phyloP scores from a whole-genome alignment of 441 rosid species.

The Gossypium laxum region DNA sequence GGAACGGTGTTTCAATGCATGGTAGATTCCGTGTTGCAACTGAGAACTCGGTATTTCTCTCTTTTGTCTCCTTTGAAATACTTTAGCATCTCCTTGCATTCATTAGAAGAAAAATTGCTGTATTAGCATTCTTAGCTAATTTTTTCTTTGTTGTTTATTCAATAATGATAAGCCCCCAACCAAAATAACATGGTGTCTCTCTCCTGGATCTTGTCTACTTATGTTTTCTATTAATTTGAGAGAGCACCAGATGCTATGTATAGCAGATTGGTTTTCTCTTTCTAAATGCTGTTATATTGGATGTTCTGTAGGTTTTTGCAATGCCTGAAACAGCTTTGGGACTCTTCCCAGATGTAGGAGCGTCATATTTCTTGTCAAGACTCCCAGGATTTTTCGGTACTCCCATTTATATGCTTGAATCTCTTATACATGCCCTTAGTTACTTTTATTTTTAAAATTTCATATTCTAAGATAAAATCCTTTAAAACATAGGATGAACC shows the following conservation, averaged over 20 bases:
- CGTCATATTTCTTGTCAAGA: slow-evolving; percentile 79
- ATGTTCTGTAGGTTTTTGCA: slow-evolving; percentile 53
- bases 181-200: background rate
- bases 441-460: background rate
- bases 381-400: slow-evolving; percentile 89
- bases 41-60: slow-evolving; percentile 61
- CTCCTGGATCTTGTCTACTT: background rate
- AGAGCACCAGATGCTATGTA: background rate
- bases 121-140: background rate
- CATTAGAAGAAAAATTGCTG: background rate
- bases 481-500: background rate
- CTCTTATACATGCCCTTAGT: background rate
- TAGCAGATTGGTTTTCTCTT: background rate
- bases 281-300: background rate
- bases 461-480: background rate
- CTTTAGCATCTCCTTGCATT: background rate
- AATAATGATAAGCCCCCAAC: background rate
- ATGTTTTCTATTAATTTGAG: background rate
- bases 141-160: background rate
- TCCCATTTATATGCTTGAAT: slow-evolving; percentile 9
- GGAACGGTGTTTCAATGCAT: slow-evolving; percentile 70
- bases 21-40: slow-evolving; percentile 75
- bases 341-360: slow-evolving; percentile 79
- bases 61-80: slow-evolving; percentile 6
- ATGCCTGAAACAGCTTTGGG: slow-evolving; percentile 84